Base-by-base conservation (phyloP, 2,329 filamentous ascomycete species). In the Rhinocladiella similis region DNA sequence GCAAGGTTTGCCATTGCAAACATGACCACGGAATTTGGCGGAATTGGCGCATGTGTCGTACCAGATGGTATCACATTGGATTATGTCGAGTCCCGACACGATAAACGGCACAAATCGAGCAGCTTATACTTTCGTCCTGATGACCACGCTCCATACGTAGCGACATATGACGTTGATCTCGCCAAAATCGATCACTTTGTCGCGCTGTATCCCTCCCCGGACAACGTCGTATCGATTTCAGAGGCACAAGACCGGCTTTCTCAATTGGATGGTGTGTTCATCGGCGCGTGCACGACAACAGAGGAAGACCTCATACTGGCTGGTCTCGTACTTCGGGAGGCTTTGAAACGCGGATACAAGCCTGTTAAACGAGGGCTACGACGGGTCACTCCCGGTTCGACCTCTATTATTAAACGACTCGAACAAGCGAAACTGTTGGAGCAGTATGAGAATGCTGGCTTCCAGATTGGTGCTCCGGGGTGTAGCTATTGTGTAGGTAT, bases 1-100 rank as follows among this genome's bases (percentile, higher is more conserved):
- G 75, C 74, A 0, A 67, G 77, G 1, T 80, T 79, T 64, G 75
- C 76, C 0, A 76, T 79, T 48, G 68, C 70, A n/a, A 79, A 80
- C 56, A 79, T 79, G 76, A 74, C 69, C 0, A 76, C 76, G n/a
- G 74, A 78, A 59, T 73, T 78, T 41, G 75, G 76, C 1, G 75
- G 68, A 2, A 72, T 78, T 19, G 75, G 74, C 1, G 66, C 76
- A 13, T 77, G 75, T 43, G 70, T 69, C 1, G 10, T 33, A 9
- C 69, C 75, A 0, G 76, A 78, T 53, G 62, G 67, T 14, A 64
- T 70, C 2, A 75, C 73, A 0, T 54, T 68, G 0, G 56, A 64
- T 0, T 77, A 72, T 47, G 64, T 77, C 25, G 57, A 68, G n/a
- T 54, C 63, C 14, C 67, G 75, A 13, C 69, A 67, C 27, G 56